phyloP scores from a whole-genome alignment of 169 alveolate species.

The Theileria parva region DNA sequence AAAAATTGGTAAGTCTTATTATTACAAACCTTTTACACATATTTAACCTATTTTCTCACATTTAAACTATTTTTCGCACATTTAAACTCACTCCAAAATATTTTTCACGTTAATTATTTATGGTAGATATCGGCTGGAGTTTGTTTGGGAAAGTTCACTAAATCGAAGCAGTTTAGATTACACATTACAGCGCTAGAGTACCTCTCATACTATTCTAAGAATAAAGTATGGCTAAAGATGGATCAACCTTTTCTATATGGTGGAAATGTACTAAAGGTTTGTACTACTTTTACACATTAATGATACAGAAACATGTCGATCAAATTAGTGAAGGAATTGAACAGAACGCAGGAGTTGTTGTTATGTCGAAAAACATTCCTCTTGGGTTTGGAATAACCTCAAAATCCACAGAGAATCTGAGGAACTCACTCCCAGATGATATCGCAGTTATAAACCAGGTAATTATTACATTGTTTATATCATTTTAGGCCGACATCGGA shows the following conservation, averaged over 20 bases:
- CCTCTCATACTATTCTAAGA: constrained; percentile 61
- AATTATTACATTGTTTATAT: neutral
- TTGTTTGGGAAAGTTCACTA: constrained; percentile 68
- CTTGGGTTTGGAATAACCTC: constrained; percentile 68
- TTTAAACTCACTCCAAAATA: neutral
- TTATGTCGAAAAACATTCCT: constrained; percentile 63
- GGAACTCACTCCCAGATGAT: constrained; percentile 64
- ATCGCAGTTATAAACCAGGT: constrained; percentile 69
- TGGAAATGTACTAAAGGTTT: constrained; percentile 58
- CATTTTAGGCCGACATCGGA: constrained; percentile 64
- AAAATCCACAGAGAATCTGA: constrained; percentile 58
- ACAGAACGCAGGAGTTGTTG: constrained; percentile 66
- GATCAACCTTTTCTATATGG: constrained; percentile 67
- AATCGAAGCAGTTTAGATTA: constrained; percentile 55
- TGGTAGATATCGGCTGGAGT: constrained; percentile 67
- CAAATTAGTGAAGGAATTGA: constrained; percentile 60
- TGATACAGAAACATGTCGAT: constrained; percentile 56
- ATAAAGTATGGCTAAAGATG: constrained; percentile 65
- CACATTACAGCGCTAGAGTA: constrained; percentile 64
- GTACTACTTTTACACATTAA: neutral
- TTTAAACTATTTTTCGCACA: neutral
- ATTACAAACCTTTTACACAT: neutral
- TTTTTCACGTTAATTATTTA: too few species aligned
- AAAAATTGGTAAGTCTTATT: constrained; percentile 49
- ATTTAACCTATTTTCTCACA: neutral